Evolutionary conservation across 2,329 filamentous ascomycete genomes (phyloP).

Genomic region (Colletotrichum orchidophilum): DNA sequence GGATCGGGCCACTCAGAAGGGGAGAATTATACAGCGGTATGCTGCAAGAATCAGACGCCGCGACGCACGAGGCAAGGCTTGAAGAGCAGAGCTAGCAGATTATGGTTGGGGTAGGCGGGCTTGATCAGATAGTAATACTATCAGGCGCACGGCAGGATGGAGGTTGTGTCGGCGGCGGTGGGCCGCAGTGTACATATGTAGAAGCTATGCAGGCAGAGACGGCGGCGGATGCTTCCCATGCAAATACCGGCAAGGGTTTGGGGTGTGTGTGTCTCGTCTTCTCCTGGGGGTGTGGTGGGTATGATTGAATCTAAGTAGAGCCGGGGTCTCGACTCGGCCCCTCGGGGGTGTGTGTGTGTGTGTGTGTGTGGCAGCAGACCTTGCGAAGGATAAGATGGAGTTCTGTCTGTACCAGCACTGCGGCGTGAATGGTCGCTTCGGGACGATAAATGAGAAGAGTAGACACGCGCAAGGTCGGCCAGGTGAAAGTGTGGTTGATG

Average conservation of each 20-base stretch:
- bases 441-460: background rate
- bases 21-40: slow-evolving; percentile 15
- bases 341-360: slow-evolving; percentile 10
- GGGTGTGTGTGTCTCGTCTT: slow-evolving; percentile 25
- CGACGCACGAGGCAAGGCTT: slow-evolving; percentile 33
- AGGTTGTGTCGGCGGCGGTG: slow-evolving; percentile 25
- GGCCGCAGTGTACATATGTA: slow-evolving; percentile 34
- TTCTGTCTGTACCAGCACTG: background rate
- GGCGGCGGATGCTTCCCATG: slow-evolving; percentile 18
- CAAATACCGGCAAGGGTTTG: slow-evolving; percentile 35
- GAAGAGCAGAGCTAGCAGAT: slow-evolving; percentile 21
- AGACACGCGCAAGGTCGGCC: background rate
- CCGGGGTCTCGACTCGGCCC: slow-evolving; percentile 25
- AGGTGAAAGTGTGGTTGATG: background rate
- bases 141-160: slow-evolving; percentile 21
- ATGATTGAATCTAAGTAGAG: slow-evolving; percentile 32
- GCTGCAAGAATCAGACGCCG: slow-evolving; percentile 36
- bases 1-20: slow-evolving; percentile 31
- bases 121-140: slow-evolving; percentile 32
- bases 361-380: slow-evolving; percentile 22
- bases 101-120: slow-evolving; percentile 31
- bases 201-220: slow-evolving; percentile 23
- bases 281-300: slow-evolving; percentile 32
- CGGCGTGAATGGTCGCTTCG: background rate
- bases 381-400: slow-evolving; percentile 28